These are phyloP conservation scores for Tricholoma flavovirens DNA, from an alignment of 768 basidiomycete species.

Conservation along the genomic window DNA sequence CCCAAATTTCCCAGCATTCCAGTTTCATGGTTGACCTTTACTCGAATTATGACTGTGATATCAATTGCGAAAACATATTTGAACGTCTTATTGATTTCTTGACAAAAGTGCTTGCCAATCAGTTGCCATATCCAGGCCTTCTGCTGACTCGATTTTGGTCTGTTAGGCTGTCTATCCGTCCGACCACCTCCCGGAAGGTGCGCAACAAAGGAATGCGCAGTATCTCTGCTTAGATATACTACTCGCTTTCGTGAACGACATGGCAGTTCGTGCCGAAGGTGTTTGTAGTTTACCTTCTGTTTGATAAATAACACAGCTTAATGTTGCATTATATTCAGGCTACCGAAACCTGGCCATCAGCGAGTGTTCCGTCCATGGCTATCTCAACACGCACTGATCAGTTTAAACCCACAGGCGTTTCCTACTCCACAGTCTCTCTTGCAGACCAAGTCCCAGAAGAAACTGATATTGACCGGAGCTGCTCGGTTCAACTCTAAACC, in stretches of 20 bases:
- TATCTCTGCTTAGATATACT: constrained; percentile 85
- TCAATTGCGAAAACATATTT: constrained; percentile 94
- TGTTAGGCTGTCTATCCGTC: constrained; percentile 74
- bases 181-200: constrained; percentile 53
- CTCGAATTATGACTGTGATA: constrained; percentile 95
- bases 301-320: constrained; percentile 2
- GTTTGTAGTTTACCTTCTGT: constrained; percentile 26
- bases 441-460: constrained; percentile 78
- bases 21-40: constrained; percentile 96
- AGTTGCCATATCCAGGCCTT: neutral
- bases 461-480: constrained; percentile 77
- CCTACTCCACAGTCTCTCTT: constrained; percentile 52
- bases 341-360: constrained; percentile 57
- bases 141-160: neutral
- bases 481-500: constrained; percentile 90
- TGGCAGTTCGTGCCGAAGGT: constrained; percentile 60
- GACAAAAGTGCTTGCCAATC: constrained; percentile 57
- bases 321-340: constrained; percentile 24
- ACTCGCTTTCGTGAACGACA: constrained; percentile 80
- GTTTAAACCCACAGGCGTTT: constrained; percentile 37
- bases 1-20: constrained; percentile 72
- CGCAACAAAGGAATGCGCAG: constrained; percentile 73
- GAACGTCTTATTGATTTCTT: constrained; percentile 85
- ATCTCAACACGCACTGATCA: constrained; percentile 1
- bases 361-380: constrained; percentile 25